Evolutionary conservation across 768 basidiomycete genomes (phyloP), one percentile per base, ranked within the genome.

Genomic region (Naganishia vaughanmartiniae): DNA sequence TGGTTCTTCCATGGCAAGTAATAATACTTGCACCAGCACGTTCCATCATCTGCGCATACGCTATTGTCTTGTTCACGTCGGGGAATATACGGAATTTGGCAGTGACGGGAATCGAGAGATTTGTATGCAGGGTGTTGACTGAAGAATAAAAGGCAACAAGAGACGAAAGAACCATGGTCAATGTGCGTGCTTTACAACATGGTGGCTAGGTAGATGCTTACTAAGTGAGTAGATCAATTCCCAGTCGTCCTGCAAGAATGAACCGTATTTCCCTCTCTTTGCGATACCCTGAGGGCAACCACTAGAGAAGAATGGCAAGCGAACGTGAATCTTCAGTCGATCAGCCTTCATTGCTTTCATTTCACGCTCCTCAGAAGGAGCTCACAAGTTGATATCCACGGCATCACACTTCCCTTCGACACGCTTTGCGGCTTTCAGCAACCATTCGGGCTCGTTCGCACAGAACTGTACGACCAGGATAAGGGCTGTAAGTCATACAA

Each of bases 41-140:
- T 82, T 96, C 93, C 48, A 99, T 87, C 93, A 98, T 96, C 78
- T 90, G 87, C 1, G 96, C 96, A 74, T 99, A 99, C 72, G 88
- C 89, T 0, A 98, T 88, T 0, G 95, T 97, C 82, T 89, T 90
- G 75, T 91, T 89, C 31, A 91, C 80, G 0, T 88, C 88, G 0
- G 90, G 87, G 79, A 94, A 97, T 1, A 95, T 88, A 10, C 96
- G 88, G 81, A 97, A 96, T 78, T 99, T 98, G 54, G 93, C 96
- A 0, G 93, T 96, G 2, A 98, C 93, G 1, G 96, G 96, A n/a
- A 96, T 84, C 1, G 86, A 85, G 7, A 99, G 87, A 74, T 93
- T 90, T 42, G 83, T 80, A 78, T 97, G 94, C 0, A 99, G 84
- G 2, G 84, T 92, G 71, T 90, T 90, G 79, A 98, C 95, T 96